Percentiles rank a stretch among this genome's conserved stretches.
phyloP scores from a whole-genome alignment of 208 protist species.

The Sergeia podlipaevii region DNA sequence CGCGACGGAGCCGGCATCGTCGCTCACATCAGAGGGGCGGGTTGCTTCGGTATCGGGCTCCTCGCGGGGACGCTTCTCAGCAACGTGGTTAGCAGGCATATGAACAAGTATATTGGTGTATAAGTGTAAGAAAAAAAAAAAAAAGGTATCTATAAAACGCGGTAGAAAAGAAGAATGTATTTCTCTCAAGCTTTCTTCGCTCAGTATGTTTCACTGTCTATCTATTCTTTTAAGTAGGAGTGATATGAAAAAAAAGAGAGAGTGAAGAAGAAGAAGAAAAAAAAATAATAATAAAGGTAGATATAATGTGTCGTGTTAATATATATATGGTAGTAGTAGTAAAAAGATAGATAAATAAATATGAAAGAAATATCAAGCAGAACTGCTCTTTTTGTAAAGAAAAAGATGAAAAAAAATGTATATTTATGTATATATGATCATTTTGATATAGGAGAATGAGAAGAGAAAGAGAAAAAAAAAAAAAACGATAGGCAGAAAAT shows the following conservation, averaged over 20 bases:
- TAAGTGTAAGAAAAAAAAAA: background rate
- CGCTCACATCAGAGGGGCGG: too few species aligned
- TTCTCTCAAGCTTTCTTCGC: too few species aligned
- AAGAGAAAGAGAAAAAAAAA: slow-evolving; percentile 6
- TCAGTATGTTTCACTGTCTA: too few species aligned
- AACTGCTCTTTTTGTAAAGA: too few species aligned
- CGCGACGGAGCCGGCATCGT: too few species aligned
- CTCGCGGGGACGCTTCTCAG: too few species aligned
- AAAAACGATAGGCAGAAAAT: slow-evolving; percentile 5
- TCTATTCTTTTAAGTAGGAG: too few species aligned
- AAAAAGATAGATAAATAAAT: slow-evolving; percentile 10
- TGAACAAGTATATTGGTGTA: background rate
- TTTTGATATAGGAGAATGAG: background rate
- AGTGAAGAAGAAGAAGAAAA: slow-evolving; percentile 11
- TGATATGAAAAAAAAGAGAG: background rate
- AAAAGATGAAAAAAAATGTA: background rate
- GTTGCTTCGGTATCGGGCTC: too few species aligned
- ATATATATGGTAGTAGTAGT: slow-evolving; percentile 6
- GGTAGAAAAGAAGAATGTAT: too few species aligned
- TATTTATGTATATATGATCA: background rate
- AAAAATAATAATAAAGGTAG: slow-evolving; percentile 2
- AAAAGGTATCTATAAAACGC: too few species aligned
- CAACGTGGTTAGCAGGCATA: background rate
- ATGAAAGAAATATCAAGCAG: background rate
- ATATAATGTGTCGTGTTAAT: slow-evolving; percentile 2